Base-by-base conservation (phyloP, 495 filamentous ascomycete genomes). In the Podospora pseudopauciseta region DNA sequence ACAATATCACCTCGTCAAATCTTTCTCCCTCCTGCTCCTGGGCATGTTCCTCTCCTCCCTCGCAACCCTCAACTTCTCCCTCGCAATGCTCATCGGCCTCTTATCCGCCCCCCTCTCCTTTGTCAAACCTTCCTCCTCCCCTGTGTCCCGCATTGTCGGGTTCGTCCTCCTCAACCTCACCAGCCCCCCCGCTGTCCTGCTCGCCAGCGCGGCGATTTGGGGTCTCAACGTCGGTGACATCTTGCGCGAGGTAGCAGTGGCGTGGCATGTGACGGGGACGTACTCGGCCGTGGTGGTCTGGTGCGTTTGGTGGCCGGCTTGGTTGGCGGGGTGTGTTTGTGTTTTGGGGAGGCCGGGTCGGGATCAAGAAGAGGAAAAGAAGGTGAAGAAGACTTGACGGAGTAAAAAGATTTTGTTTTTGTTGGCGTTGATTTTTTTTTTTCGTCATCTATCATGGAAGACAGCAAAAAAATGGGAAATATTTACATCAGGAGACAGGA, bases 221-320 rank as follows among this genome's bases (percentile, higher is more conserved):
- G 83, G 83, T 1, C 71, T 83, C 6, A 77, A 77, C 0, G 71
- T 92, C 1, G 81, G 80, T 56, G 78, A 80, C 1, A 82, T 94
- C 2, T 79, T 97, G 63, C 83, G 84, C 55, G 86, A 92, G 77
- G 93, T 92, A 18, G 91, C 91, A 2, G 92, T 94, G 71, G 95
- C 91, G 0, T 98, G 94, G 95, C 84, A 90, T 73, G 91, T 97
- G 19, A 93, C 89, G 85, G 94, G 94, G 2, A 86, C 94, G 83
- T 96, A 93, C 83, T 96, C 93, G 53, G 83, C 90, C 68, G 87
- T 98, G 7, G 88, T 98, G 53, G 88, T 98, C 19, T 99, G 96
- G 93, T 92, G 92, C 77, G 92, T 98, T 32, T 99, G 95, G 95
- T 99, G 94, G 94, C 96, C 95, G 7, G 93, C 92, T 26, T 98